These are phyloP conservation scores for Leptodermis oblonga DNA, from an alignment of 257 asterid genomes.

Conservation along the genomic window DNA sequence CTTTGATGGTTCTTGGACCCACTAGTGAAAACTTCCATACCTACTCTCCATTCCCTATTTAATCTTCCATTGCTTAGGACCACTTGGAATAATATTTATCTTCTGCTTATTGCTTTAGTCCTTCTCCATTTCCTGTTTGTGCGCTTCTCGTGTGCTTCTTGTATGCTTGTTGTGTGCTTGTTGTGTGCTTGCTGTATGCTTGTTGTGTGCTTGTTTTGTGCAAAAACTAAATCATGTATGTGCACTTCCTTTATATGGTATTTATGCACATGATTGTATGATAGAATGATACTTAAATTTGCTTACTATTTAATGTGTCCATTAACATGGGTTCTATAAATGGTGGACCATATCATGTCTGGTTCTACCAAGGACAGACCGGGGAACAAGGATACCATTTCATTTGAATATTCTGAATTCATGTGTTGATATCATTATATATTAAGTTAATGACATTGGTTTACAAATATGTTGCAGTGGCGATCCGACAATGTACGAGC, in stretches of 20 bases:
- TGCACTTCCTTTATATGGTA: neutral
- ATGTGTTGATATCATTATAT: neutral
- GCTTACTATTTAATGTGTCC: neutral
- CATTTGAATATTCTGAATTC: neutral
- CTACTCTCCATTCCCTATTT: constrained; percentile 47
- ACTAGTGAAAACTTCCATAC: constrained; percentile 42
- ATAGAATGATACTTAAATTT: constrained; percentile 22
- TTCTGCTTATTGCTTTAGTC: constrained; percentile 25
- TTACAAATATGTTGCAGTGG: constrained; percentile 45
- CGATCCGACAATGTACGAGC: constrained; percentile 93
- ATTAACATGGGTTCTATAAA: constrained; percentile 5
- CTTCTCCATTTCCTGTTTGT: neutral
- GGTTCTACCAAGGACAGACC: neutral
- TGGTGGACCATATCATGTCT: constrained; percentile 9
- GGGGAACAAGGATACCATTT: neutral
- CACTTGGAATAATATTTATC: constrained; percentile 45
- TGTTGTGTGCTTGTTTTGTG: too few relatives aligned
- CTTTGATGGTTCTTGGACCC: constrained; percentile 38
- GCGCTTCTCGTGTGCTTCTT: too few relatives aligned
- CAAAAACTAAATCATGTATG: too few relatives aligned
- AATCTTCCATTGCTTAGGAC: constrained; percentile 48
- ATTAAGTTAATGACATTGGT: neutral
- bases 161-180: too few relatives aligned
- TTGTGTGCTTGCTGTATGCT: too few relatives aligned
- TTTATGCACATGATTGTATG: constrained; percentile 32